Base-by-base conservation (phyloP, 257 asterid genomes). In the Cynanchum wilfordii region DNA sequence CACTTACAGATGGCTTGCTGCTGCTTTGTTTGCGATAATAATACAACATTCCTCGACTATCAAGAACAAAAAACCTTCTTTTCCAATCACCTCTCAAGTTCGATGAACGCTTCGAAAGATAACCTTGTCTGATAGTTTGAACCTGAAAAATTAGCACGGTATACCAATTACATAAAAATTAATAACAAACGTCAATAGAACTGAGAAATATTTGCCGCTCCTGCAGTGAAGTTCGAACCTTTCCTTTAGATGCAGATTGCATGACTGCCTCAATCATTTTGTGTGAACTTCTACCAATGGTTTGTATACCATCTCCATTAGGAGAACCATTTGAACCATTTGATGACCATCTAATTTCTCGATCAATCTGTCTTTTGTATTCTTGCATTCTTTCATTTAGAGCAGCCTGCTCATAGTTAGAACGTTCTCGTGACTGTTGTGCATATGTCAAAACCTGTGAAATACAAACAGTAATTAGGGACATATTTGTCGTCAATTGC, bases 11-110 rank as follows among this genome's bases (percentile, higher is more conserved):
- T 79, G 99, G 97, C 78, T 90, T 95, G 87, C 97, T 89, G 87
- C 97, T 90, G 79, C 89, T 89, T 84, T 94, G 86, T 77, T 95
- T 90, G 44, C 99, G 99, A 87, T 95, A 95, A 76, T 95, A 95
- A 84, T 95, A 95, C 86, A 95, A 82, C 99, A 95, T 92, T 81
- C 99, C 99, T 72, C 98, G 88, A 86, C 97, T 95, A 81, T 95
- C 99, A 71, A 95, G 98, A 78, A 95, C 99, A 82, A 95, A 95
- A 82, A 95, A 95, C 86, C 99, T 88, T 89, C 99, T 86, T 88
- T 95, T 95, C 99, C 99, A 95, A 76, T 95, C 99, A 59, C 99
- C 99, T 81, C 99, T 88, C 78, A 92, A 80, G 84, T 84, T 95
- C 19, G 99, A 92, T 29, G 99, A 95, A 49, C 96, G 96, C 84